phyloP scores from a whole-genome alignment of 2,329 filamentous ascomycete species.

The Pseudocercospora vitis region DNA sequence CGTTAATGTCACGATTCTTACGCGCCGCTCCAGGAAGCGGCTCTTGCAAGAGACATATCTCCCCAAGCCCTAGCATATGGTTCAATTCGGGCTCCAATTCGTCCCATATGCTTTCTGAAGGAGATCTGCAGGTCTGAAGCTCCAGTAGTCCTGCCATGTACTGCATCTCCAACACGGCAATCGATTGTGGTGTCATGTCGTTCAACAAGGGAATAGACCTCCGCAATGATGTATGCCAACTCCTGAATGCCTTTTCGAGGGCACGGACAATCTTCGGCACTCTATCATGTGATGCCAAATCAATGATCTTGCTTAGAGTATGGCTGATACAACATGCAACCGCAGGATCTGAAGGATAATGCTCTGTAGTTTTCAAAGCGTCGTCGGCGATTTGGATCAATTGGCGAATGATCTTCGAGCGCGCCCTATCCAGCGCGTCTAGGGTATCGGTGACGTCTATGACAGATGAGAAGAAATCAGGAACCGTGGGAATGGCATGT shows the following conservation, averaged over 20 bases:
- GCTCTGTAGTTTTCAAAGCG: not conserved
- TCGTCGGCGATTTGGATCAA: conserved; percentile 2
- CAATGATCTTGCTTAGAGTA: conserved; percentile 4
- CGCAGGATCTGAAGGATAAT: conserved; percentile 2
- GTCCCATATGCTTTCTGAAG: conserved; percentile 6
- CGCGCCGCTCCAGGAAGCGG: not conserved
- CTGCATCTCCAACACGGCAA: conserved; percentile 3
- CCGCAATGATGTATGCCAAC: conserved; percentile 5
- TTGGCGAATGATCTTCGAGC: not conserved
- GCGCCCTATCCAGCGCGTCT: not conserved
- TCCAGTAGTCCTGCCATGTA: conserved; percentile 1
- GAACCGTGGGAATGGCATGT: not conserved
- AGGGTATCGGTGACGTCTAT: not conserved
- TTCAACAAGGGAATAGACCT: not conserved
- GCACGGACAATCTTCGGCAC: not conserved
- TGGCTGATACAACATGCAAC: conserved; percentile 3
- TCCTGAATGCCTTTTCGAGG: conserved; percentile 1
- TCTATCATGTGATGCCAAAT: conserved; percentile 1
- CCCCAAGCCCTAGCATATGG: conserved; percentile 9
- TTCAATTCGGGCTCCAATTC: conserved; percentile 4
- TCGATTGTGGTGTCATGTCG: not conserved
- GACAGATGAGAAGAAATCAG: not conserved
- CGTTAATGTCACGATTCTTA: not conserved
- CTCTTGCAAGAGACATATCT: conserved; percentile 7
- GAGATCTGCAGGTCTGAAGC: not conserved